Evolutionary conservation across 306 rosid genomes (phyloP).

Genomic region (Prunus davidiana): DNA sequence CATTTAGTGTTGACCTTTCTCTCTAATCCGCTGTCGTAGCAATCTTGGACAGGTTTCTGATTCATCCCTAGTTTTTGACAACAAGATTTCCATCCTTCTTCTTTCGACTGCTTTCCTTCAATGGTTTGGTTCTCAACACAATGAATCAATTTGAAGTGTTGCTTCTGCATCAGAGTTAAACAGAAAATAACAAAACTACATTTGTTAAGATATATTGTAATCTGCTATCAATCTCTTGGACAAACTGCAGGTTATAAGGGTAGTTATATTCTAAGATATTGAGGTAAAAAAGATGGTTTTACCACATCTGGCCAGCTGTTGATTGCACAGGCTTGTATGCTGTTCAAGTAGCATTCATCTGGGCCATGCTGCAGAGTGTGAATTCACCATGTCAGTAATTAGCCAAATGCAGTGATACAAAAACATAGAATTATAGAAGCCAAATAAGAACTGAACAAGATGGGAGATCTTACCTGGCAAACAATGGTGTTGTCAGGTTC

Average conservation of each 20-base stretch:
- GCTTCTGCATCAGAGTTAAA: conserved; percentile 31
- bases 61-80: background rate
- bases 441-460: background rate
- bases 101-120: conserved; percentile 23
- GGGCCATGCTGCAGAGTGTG: conserved; percentile 64
- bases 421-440: background rate
- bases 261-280: background rate
- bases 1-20: conserved; percentile 31
- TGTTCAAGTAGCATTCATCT: conserved; percentile 79
- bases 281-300: background rate
- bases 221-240: background rate
- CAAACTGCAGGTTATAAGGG: background rate
- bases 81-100: conserved; percentile 1
- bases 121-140: conserved; percentile 58
- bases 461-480: conserved; percentile 58
- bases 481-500: conserved; percentile 26
- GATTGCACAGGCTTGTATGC: conserved; percentile 75
- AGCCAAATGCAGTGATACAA: background rate
- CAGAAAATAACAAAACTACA: background rate
- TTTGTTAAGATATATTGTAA: background rate
- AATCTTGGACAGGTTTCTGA: conserved; percentile 21
- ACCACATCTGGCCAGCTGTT: conserved; percentile 62
- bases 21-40: conserved; percentile 70
- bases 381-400: background rate
- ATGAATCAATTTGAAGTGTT: conserved; percentile 55